A percentile compares a stretch with the other conserved stretches of the same genome.
Conservation (phyloP, 1,284 basidiomycete species). For the Macrocybe sp. region DNA sequence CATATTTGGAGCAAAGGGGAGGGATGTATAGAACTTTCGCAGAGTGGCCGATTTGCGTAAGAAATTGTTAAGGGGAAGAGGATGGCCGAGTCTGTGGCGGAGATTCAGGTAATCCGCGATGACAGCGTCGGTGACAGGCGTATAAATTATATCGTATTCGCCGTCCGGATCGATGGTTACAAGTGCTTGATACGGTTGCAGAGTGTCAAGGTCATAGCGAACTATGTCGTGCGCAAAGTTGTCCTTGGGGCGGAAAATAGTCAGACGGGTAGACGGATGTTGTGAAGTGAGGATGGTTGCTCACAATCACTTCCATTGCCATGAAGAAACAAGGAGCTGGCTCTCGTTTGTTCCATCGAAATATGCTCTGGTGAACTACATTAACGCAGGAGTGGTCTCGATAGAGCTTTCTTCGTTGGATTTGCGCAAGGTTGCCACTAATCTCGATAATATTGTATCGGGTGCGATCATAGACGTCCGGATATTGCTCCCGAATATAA, state of each 20-base stretch:
- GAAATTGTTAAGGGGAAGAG: conserved; percentile 51
- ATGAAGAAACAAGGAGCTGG: conserved; percentile 88
- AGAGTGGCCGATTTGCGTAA: conserved; percentile 50
- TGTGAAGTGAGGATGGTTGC: conserved; percentile 22
- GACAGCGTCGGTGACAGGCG: conserved; percentile 82
- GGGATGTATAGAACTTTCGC: conserved; percentile 57
- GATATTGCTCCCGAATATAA: conserved; percentile 74
- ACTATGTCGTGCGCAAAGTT: conserved; percentile 97
- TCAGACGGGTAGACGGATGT: conserved; percentile 2
- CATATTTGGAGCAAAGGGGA: conserved; percentile 92
- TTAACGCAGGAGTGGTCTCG: conserved; percentile 58
- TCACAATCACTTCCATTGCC: conserved; percentile 91
- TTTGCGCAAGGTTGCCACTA: conserved; percentile 68
- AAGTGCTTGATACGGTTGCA: conserved; percentile 81
- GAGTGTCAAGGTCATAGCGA: conserved; percentile 77
- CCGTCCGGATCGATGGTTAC: conserved; percentile 80
- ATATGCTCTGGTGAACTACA: conserved; percentile 81
- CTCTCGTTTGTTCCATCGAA: conserved; percentile 79
- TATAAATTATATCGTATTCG: conserved; percentile 85
- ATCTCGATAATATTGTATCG: conserved; percentile 95
- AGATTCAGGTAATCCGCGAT: conserved; percentile 70
- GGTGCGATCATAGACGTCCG: conserved; percentile 89
- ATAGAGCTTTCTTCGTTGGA: conserved; percentile 64
- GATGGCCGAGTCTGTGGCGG: conserved; percentile 51
- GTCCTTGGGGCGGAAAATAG: conserved; percentile 49